phyloP scores from a whole-genome alignment of 2,329 filamentous ascomycete genomes.

The Trichophyton benhamiae region DNA sequence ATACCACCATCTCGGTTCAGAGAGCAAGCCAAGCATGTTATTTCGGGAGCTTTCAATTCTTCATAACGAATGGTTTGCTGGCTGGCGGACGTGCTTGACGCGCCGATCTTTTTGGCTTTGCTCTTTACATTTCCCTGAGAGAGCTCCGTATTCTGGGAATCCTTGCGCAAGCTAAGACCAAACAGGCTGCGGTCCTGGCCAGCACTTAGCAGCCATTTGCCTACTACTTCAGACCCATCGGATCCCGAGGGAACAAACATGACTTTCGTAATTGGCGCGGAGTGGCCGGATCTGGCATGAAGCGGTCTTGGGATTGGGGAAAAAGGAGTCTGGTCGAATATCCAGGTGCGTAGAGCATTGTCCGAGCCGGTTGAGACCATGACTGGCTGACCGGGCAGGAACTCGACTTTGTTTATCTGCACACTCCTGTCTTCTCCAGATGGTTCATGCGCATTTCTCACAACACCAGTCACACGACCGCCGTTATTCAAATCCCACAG shows the following conservation, averaged over 20 bases:
- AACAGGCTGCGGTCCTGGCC: slow-evolving; percentile 84
- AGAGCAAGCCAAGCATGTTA: slow-evolving; percentile 82
- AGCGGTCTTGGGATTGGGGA: slow-evolving; percentile 73
- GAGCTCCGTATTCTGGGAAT: slow-evolving; percentile 85
- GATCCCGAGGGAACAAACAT: slow-evolving; percentile 79
- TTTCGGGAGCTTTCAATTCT: slow-evolving; percentile 73
- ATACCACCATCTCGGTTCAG: slow-evolving; percentile 92
- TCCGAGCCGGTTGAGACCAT: slow-evolving; percentile 83
- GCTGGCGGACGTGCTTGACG: slow-evolving; percentile 12
- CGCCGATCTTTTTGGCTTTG: slow-evolving; percentile 62
- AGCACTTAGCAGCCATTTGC: slow-evolving; percentile 89
- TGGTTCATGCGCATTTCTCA: slow-evolving; percentile 71
- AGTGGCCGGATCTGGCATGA: slow-evolving; percentile 78
- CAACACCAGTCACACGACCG: slow-evolving; percentile 70
- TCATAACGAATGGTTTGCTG: slow-evolving; percentile 17
- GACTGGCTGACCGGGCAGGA: slow-evolving; percentile 77
- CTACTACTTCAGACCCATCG: slow-evolving; percentile 74
- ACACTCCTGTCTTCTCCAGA: slow-evolving; percentile 45
- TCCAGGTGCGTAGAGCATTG: slow-evolving; percentile 91
- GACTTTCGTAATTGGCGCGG: slow-evolving; percentile 69
- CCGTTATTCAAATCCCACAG: slow-evolving; percentile 93
- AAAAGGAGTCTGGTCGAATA: slow-evolving; percentile 86
- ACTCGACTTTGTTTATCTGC: slow-evolving; percentile 78
- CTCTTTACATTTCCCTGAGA: slow-evolving; percentile 82
- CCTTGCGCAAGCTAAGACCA: slow-evolving; percentile 89